Conservation (phyloP, 306 rosid genomes). For the Dryas drummondii region DNA sequence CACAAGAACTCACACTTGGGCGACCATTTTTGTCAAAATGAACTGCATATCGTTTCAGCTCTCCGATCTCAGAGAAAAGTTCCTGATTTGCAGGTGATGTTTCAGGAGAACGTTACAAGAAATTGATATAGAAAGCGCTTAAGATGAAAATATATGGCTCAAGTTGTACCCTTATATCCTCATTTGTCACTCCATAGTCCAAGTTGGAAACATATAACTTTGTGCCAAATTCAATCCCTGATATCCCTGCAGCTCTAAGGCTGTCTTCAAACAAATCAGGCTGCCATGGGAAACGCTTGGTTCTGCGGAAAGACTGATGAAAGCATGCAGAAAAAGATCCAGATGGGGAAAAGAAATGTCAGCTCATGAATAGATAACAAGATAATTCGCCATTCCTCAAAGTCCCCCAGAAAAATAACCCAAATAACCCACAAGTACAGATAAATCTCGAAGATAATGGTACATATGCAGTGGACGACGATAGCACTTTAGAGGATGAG, state of each 20-base stretch:
- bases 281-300: constrained; percentile 84
- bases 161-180: constrained; percentile 92
- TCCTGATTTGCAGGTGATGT: constrained; percentile 79
- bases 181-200: constrained; percentile 95
- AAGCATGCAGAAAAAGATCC: constrained; percentile 77
- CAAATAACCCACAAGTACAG: constrained; percentile 59
- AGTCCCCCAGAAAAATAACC: constrained; percentile 78
- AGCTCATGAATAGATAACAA: constrained; percentile 75
- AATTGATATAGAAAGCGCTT: constrained; percentile 43
- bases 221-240: constrained; percentile 84
- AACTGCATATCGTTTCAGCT: constrained; percentile 79
- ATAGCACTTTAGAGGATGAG: constrained; percentile 49
- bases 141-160: constrained; percentile 45
- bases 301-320: constrained; percentile 88
- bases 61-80: constrained; percentile 90
- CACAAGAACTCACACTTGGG: constrained; percentile 62
- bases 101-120: constrained; percentile 55
- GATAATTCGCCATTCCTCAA: constrained; percentile 73
- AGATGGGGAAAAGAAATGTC: constrained; percentile 71
- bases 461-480: constrained; percentile 44
- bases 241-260: constrained; percentile 93
- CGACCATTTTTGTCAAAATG: constrained; percentile 92
- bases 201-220: constrained; percentile 92
- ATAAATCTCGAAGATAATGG: constrained; percentile 54
- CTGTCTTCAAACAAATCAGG: constrained; percentile 93